These are phyloP conservation scores for Cylindrodendrum hubeiense DNA, from an alignment of 2,329 filamentous ascomycete genomes.

Conservation along the genomic window DNA sequence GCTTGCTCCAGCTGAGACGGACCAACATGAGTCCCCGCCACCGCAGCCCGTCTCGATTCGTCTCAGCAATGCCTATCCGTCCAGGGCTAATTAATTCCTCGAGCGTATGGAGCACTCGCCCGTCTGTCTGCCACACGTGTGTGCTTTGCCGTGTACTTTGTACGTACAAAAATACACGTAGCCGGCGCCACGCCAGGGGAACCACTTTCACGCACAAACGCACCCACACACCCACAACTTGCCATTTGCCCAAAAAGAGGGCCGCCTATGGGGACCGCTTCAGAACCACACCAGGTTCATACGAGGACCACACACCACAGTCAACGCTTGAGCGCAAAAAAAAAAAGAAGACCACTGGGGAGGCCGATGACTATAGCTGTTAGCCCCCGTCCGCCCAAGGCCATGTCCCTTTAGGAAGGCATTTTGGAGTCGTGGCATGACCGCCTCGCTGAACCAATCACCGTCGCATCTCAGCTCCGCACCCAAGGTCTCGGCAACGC, in stretches of 20 bases:
- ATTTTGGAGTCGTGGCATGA: slow-evolving; percentile 40
- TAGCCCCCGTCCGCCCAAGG: neutral
- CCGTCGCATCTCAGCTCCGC: slow-evolving; percentile 30
- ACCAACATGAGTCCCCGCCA: slow-evolving; percentile 15
- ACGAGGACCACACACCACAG: no score
- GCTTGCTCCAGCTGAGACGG: slow-evolving; percentile 15
- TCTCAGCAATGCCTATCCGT: neutral
- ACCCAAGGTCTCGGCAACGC: slow-evolving; percentile 37
- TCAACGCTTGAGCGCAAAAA: neutral
- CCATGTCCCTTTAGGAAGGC: slow-evolving; percentile 20
- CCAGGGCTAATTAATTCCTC: neutral
- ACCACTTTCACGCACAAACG: slow-evolving; percentile 15
- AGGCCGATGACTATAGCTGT: neutral
- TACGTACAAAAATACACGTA: neutral
- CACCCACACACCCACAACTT: neutral
- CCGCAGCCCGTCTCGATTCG: neutral
- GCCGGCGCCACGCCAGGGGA: neutral
- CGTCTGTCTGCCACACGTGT: neutral
- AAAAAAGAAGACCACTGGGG: neutral
- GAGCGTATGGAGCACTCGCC: neutral
- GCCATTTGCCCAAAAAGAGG: neutral
- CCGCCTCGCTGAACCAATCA: slow-evolving; percentile 31
- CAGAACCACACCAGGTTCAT: neutral
- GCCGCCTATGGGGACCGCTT: neutral
- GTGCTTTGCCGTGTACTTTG: neutral